Evolutionary conservation across 331 rosid genomes (phyloP).

Genomic region (Malus hybrid): DNA sequence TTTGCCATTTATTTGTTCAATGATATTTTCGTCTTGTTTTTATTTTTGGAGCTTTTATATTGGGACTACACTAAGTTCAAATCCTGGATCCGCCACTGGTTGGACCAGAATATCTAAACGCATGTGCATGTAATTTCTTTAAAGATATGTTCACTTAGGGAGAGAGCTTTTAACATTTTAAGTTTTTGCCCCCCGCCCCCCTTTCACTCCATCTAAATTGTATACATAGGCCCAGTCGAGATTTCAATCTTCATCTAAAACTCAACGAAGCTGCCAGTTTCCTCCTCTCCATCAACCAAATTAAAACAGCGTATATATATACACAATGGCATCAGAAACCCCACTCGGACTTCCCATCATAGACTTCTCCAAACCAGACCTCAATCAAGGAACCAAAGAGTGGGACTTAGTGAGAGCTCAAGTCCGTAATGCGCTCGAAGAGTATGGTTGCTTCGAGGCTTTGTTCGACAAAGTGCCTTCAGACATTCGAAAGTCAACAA

Average conservation of each 20-base stretch:
- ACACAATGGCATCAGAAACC: not conserved
- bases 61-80: no score
- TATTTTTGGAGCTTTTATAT: no score
- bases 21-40: no score
- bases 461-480: constrained; percentile 35
- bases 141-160: no score
- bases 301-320: not conserved
- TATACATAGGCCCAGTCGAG: not conserved
- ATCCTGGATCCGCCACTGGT: no score
- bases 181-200: not conserved
- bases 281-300: not conserved
- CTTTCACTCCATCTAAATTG: not conserved
- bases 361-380: constrained; percentile 21
- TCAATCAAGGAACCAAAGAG: constrained; percentile 13
- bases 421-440: constrained; percentile 43
- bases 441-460: constrained; percentile 66
- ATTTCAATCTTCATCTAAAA: not conserved
- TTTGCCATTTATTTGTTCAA: no score
- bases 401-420: constrained; percentile 40
- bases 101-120: no score
- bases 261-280: not conserved
- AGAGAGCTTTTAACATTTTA: no score
- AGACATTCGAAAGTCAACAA: constrained; percentile 23
- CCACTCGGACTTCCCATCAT: constrained; percentile 29
- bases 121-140: no score